These are phyloP conservation scores for Yarrowia porcina DNA, from an alignment of 805 yeast genomes.

Conservation along the genomic window DNA sequence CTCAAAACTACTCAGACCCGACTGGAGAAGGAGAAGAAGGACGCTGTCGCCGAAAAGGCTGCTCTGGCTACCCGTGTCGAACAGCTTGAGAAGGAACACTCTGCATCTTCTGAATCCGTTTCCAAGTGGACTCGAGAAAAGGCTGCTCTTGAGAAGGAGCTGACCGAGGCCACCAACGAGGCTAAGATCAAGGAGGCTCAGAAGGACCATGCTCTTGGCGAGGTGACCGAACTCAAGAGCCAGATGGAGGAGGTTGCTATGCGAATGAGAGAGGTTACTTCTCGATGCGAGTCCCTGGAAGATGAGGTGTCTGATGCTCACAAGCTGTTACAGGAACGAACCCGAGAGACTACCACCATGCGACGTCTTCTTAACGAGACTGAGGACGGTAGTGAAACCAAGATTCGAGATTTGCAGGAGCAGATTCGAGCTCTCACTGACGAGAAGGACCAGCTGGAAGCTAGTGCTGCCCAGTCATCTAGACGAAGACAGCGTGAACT, in stretches of 20 bases:
- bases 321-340: constrained; percentile 70
- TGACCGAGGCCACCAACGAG: constrained; percentile 4
- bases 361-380: constrained; percentile 65
- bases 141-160: constrained; percentile 7
- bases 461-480: constrained; percentile 47
- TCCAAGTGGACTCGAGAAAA: constrained; percentile 6
- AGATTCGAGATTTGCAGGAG: constrained; percentile 53
- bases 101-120: background rate
- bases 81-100: constrained; percentile 5
- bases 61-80: background rate
- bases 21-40: constrained; percentile 28
- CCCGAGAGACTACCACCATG: constrained; percentile 71
- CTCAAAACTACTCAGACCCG: constrained; percentile 25
- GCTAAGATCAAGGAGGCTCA: constrained; percentile 12
- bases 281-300: constrained; percentile 61
- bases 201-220: constrained; percentile 2
- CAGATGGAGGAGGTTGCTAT: constrained; percentile 44
- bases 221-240: constrained; percentile 28
- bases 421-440: constrained; percentile 53
- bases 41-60: constrained; percentile 10
- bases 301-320: constrained; percentile 80
- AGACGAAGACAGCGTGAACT: constrained; percentile 62
- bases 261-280: constrained; percentile 62
- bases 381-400: constrained; percentile 54
- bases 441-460: constrained; percentile 60